A percentile compares a stretch with the other conserved stretches of the same genome.
Conservation (phyloP, 140 eudicot genomes). For the Eryngium alpinum region DNA sequence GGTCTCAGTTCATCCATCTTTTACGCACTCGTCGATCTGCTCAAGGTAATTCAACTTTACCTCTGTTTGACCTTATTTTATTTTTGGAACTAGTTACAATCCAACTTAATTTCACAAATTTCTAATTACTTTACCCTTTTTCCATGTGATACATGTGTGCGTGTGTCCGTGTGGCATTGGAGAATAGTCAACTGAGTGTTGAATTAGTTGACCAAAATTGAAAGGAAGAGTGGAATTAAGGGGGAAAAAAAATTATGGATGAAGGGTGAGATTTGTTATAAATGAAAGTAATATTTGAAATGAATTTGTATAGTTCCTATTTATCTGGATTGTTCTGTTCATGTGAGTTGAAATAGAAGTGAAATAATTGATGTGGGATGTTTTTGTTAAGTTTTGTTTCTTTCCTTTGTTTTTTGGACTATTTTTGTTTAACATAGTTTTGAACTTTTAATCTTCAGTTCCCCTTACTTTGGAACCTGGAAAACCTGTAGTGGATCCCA, state of each 20-base stretch:
- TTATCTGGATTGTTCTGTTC: too few relatives aligned
- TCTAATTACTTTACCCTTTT: too few relatives aligned
- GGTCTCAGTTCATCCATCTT: conserved; percentile 41
- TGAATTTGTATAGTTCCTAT: too few relatives aligned
- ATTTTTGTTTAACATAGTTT: neutral
- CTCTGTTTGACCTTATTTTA: neutral
- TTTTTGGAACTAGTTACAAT: neutral
- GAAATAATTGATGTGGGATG: neutral
- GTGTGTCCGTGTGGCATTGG: too few relatives aligned
- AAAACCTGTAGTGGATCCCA: conserved; percentile 59
- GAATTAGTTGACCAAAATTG: too few relatives aligned
- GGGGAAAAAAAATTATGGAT: too few relatives aligned
- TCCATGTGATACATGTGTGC: too few relatives aligned
- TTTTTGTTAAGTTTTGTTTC: neutral
- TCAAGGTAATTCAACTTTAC: conserved; percentile 31
- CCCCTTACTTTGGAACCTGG: conserved; percentile 55
- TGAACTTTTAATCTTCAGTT: conserved; percentile 35
- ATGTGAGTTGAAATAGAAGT: too few relatives aligned
- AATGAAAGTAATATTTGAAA: too few relatives aligned
- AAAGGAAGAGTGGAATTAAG: too few relatives aligned
- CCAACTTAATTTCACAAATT: neutral
- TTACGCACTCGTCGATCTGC: conserved; percentile 54
- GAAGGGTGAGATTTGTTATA: too few relatives aligned
- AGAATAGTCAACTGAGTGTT: too few relatives aligned
- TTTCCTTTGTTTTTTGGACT: neutral